These are phyloP conservation scores for Pseudogymnoascus sp. DNA, from an alignment of 2,329 filamentous ascomycete species.

Conservation along the genomic window DNA sequence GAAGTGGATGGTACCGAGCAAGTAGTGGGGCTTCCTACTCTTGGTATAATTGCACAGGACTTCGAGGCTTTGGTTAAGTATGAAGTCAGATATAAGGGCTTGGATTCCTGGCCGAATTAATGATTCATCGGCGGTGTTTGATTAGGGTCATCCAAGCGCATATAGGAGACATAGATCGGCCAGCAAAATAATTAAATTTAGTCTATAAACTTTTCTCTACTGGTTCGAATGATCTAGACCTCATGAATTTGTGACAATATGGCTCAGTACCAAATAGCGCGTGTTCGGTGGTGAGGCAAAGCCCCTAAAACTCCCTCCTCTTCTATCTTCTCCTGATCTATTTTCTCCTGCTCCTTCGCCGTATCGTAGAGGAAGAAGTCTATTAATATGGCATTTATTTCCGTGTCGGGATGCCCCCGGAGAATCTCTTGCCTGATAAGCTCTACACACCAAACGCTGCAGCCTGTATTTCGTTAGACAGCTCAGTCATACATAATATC, in stretches of 20 bases:
- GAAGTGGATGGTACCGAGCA: conserved; percentile 13
- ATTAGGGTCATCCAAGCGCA: neutral
- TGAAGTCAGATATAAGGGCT: conserved; percentile 25
- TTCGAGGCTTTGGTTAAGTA: conserved; percentile 10
- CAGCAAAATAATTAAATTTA: conserved; percentile 6
- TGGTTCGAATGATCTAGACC: neutral
- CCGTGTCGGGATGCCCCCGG: conserved; percentile 60
- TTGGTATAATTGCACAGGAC: conserved; percentile 16
- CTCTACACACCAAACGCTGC: conserved; percentile 95
- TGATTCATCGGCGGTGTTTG: neutral
- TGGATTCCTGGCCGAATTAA: conserved; percentile 14
- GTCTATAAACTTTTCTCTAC: conserved; percentile 7
- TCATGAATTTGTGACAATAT: neutral
- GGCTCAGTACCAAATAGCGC: conserved; percentile 83
- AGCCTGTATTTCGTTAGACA: conserved; percentile 43
- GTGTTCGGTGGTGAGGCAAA: conserved; percentile 78
- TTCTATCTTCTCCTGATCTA: conserved; percentile 40
- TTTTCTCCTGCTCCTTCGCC: conserved; percentile 73
- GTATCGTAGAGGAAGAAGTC: conserved; percentile 97
- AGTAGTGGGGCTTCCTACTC: conserved; percentile 23
- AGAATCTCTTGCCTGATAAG: conserved; percentile 76
- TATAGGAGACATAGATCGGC: neutral
- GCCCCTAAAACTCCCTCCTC: conserved; percentile 38
- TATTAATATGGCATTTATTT: conserved; percentile 81
- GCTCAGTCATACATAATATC: neutral